These are phyloP conservation scores for Nicotiana obtusifolia DNA, from an alignment of 257 asterid species.

Conservation along the genomic window DNA sequence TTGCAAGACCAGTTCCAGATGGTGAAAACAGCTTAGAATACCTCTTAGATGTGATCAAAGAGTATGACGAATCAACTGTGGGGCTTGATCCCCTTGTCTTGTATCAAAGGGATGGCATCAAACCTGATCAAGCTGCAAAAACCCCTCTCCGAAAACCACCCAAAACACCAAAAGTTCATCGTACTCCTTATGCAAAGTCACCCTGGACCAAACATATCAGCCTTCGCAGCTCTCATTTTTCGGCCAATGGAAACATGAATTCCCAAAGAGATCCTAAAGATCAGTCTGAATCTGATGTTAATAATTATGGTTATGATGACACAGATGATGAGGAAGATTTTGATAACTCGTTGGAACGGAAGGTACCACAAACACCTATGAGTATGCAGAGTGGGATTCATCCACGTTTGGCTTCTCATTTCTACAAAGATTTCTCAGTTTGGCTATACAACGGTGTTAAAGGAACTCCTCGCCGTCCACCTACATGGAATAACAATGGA, in stretches of 20 bases:
- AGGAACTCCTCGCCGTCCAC: slow-evolving; percentile 68
- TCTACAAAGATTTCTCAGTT: slow-evolving; percentile 74
- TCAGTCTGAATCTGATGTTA: background rate
- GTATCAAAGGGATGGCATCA: slow-evolving; percentile 62
- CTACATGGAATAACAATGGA: slow-evolving; percentile 61
- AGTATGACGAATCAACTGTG: slow-evolving; percentile 65
- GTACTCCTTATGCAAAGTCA: slow-evolving; percentile 34
- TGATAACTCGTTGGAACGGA: slow-evolving; percentile 63
- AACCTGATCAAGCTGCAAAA: slow-evolving; percentile 49
- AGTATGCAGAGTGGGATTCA: slow-evolving; percentile 42
- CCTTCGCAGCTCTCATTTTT: slow-evolving; percentile 49
- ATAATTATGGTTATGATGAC: slow-evolving; percentile 25
- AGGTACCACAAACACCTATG: slow-evolving; percentile 38
- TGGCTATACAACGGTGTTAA: slow-evolving; percentile 75
- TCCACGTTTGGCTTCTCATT: slow-evolving; percentile 74
- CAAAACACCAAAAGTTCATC: slow-evolving; percentile 25
- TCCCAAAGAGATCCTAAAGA: slow-evolving; percentile 28
- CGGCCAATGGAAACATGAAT: slow-evolving; percentile 29
- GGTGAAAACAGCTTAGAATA: slow-evolving; percentile 72
- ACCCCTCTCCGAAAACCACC: slow-evolving; percentile 54
- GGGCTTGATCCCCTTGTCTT: slow-evolving; percentile 73
- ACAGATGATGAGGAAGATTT: slow-evolving; percentile 47
- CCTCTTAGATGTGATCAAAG: slow-evolving; percentile 81
- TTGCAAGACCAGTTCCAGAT: slow-evolving; percentile 73
- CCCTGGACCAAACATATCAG: slow-evolving; percentile 50